Conservation (phyloP, 2,329 filamentous ascomycete species). For the Neonectria hederae region DNA sequence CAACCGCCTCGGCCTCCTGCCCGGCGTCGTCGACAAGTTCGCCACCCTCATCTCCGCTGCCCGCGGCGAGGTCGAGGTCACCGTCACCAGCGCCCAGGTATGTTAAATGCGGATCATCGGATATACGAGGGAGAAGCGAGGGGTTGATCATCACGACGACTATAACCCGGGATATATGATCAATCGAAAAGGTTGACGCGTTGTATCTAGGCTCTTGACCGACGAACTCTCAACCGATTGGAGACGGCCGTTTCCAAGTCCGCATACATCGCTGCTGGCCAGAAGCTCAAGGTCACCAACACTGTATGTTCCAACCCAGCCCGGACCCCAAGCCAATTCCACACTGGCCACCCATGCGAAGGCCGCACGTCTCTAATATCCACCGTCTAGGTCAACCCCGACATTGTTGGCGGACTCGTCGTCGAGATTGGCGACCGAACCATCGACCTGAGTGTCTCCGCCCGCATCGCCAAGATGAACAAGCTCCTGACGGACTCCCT, state of each 20-base stretch:
- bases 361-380: slow-evolving; percentile 22
- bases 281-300: slow-evolving; percentile 98
- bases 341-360: slow-evolving; percentile 5
- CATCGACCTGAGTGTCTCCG: slow-evolving; percentile 95
- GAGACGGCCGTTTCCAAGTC: slow-evolving; percentile 92
- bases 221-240: slow-evolving; percentile 84
- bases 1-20: slow-evolving; percentile 88
- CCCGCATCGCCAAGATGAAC: slow-evolving; percentile 98
- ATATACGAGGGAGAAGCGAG: slow-evolving; percentile 14
- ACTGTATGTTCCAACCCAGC: slow-evolving; percentile 65
- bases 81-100: slow-evolving; percentile 90
- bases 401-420: slow-evolving; percentile 91
- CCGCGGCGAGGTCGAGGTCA: slow-evolving; percentile 92
- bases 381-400: slow-evolving; percentile 79
- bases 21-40: slow-evolving; percentile 89
- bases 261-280: slow-evolving; percentile 84
- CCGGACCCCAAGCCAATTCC: neutral
- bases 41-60: slow-evolving; percentile 85
- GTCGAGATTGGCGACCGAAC: slow-evolving; percentile 98
- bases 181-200: slow-evolving; percentile 30
- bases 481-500: slow-evolving; percentile 96
- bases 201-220: slow-evolving; percentile 77
- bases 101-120: slow-evolving; percentile 45
- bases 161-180: neutral
- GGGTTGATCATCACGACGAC: neutral